Conservation (phyloP, 108 stramenopile species). For the Skeletonema costatum region DNA sequence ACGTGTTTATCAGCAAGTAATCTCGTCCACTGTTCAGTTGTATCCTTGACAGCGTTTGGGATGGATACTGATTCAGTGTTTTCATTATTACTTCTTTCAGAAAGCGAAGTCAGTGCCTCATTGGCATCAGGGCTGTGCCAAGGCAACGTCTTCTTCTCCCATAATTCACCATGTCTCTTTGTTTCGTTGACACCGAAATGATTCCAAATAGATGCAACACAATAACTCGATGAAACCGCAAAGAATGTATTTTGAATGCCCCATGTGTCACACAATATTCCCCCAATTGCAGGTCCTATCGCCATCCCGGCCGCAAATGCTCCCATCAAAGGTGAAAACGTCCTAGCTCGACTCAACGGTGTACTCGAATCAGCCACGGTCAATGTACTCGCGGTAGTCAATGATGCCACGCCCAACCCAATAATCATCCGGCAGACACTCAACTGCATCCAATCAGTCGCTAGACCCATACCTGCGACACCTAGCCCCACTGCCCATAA, state of each 20-base stretch:
- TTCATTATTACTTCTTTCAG: constrained; percentile 7
- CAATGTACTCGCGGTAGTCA: constrained; percentile 77
- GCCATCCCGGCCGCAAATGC: constrained; percentile 89
- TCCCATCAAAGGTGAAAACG: constrained; percentile 82
- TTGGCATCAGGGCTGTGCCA: constrained; percentile 28
- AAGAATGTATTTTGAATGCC: constrained; percentile 80
- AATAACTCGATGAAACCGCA: constrained; percentile 68
- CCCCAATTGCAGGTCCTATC: constrained; percentile 87
- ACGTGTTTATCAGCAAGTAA: constrained; percentile 52
- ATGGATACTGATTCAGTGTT: constrained; percentile 21
- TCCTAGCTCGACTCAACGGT: constrained; percentile 74
- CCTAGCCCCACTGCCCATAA: constrained; percentile 70
- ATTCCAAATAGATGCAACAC: constrained; percentile 62
- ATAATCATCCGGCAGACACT: constrained; percentile 74
- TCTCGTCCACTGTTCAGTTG: constrained; percentile 74
- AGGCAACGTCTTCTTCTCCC: constrained; percentile 36
- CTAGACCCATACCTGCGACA: constrained; percentile 85
- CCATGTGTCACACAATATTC: constrained; percentile 67
- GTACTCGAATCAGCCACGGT: constrained; percentile 86
- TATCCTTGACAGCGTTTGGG: constrained; percentile 52
- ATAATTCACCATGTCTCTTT: constrained; percentile 19
- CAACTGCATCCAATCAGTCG: constrained; percentile 65
- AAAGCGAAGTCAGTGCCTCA: constrained; percentile 5
- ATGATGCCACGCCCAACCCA: constrained; percentile 78
- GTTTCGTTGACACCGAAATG: constrained; percentile 68